Evolutionary conservation across 148 eudicot species (phyloP), one percentile per base, ranked within the genome.

Genomic region (Chenopodium quinoa): DNA sequence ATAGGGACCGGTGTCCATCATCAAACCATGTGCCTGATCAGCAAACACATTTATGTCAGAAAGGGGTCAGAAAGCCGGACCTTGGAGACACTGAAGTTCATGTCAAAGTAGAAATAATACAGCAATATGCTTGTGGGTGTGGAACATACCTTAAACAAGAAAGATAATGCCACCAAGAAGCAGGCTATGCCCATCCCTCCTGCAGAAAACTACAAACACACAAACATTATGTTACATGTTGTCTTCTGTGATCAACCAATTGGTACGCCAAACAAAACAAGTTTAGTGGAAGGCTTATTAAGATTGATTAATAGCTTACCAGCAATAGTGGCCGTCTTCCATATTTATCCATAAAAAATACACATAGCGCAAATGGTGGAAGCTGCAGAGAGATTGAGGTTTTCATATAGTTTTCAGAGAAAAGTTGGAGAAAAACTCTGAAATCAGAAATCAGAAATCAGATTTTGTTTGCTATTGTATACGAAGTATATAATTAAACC

Each of bases 271-370:
- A 40, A 23, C 75, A 37, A 22, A 37, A 4, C 25, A 71, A 23
- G 54, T 69, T 71, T 71, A 7, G 11, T 17, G 17, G 20, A 31
- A 71, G 40, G n/a, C 74, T 4, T 71, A 71, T 1, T 27, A 5
- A 5, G 31, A 9, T 23, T 11, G 32, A 40, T 44, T 12, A 14
- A 46, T 73, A 23, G 20, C 85, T 75, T 13, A 90, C 93, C 87
- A 90, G 78, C 62, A 88, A 80, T 54, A 91, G 84, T 66, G 89
- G 86, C 25, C 90, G 84, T 69, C 91, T 82, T 78, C 94, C 94
- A 17, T 44, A 44, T 47, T 58, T 88, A 82, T 90, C 94, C 84
- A 89, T 83, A 66, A 90, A 81, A 63, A 86, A 17, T 29, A 90
- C 86, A 72, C 88, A 83, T 47, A 87, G 67, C 32, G 64, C 79